Percentiles rank a stretch among this genome's conserved stretches.
These are phyloP conservation scores for Sonneratia caseolaris DNA, from an alignment of 345 rosid species.

Conservation along the genomic window DNA sequence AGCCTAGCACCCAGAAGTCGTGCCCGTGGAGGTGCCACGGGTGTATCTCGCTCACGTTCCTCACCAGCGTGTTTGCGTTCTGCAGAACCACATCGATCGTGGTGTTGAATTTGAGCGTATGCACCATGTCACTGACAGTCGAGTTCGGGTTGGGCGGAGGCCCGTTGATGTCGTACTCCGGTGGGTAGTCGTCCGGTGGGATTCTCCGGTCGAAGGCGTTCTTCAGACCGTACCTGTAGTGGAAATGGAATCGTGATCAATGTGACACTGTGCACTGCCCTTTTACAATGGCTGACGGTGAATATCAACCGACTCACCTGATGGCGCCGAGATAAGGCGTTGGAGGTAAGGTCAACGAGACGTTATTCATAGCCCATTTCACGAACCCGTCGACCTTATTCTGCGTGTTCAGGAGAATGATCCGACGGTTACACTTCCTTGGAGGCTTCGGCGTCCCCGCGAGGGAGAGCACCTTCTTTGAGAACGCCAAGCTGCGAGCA, in stretches of 20 bases:
- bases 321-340: constrained; percentile 80
- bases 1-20: constrained; percentile 85
- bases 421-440: constrained; percentile 14
- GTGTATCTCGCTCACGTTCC: constrained; percentile 56
- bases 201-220: background rate
- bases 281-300: background rate
- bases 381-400: constrained; percentile 37
- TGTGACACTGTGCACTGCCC: background rate
- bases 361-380: constrained; percentile 71
- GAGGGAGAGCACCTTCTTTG: constrained; percentile 25
- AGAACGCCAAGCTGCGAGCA: constrained; percentile 36
- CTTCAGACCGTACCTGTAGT: constrained; percentile 16
- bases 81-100: constrained; percentile 76
- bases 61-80: constrained; percentile 35
- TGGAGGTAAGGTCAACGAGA: constrained; percentile 42
- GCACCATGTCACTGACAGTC: constrained; percentile 41
- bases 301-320: background rate
- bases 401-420: constrained; percentile 68
- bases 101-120: constrained; percentile 26
- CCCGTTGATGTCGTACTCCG: constrained; percentile 36
- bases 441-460: constrained; percentile 46
- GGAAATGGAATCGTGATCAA: background rate
- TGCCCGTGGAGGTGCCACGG: constrained; percentile 98
- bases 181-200: constrained; percentile 38
- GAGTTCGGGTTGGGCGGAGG: constrained; percentile 41